Evolutionary conservation across 306 rosid genomes (phyloP).

Genomic region (Gleditsia sinensis): DNA sequence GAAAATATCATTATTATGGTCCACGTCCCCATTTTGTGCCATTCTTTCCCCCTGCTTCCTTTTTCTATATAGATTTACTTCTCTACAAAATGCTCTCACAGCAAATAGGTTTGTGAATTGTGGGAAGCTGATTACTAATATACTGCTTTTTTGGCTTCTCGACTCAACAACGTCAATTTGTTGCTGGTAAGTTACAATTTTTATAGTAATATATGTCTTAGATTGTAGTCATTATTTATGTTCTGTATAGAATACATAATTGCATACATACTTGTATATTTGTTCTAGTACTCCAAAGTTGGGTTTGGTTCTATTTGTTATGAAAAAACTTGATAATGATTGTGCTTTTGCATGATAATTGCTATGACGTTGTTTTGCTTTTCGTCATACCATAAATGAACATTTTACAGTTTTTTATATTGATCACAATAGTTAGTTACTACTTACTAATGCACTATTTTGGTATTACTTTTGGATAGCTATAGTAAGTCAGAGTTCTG

Average conservation of each 20-base stretch:
- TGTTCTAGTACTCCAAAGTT: no score
- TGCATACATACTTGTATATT: no score
- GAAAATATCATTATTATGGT: not conserved
- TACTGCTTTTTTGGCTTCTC: slow-evolving; percentile 51
- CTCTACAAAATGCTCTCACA: slow-evolving; percentile 44
- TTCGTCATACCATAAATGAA: no score
- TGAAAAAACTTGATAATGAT: no score
- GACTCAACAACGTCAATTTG: slow-evolving; percentile 89
- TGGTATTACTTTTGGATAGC: no score
- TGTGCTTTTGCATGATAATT: no score
- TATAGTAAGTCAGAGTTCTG: no score
- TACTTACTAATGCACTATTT: no score
- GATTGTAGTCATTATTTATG: not conserved
- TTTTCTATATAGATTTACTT: slow-evolving; percentile 31
- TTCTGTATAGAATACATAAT: not conserved
- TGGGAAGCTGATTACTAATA: slow-evolving; percentile 47
- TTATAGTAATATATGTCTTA: slow-evolving; percentile 20
- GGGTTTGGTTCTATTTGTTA: no score
- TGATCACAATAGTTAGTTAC: no score
- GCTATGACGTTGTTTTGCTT: no score
- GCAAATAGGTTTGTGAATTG: slow-evolving; percentile 38
- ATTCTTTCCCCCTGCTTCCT: not conserved
- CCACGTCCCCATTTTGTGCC: not conserved
- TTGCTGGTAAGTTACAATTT: slow-evolving; percentile 77
- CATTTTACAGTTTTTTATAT: no score